A percentile compares a stretch with the other conserved stretches of the same genome.
Evolutionary conservation across 73 alveolate species (phyloP).

Genomic region (Paramecium sonneborni): DNA sequence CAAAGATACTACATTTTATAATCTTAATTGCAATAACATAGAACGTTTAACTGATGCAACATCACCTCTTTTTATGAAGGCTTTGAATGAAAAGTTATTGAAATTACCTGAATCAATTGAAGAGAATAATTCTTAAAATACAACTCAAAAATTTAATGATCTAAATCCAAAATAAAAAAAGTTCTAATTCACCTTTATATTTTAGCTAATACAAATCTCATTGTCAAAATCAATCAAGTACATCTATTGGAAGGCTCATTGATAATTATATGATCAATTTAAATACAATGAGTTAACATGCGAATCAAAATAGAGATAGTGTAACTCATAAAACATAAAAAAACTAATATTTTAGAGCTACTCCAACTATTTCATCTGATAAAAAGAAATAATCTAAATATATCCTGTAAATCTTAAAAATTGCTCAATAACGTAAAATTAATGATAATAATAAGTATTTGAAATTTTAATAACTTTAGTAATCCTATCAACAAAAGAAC

Average conservation of each 20-base stretch:
- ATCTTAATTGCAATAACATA: neutral
- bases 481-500: neutral
- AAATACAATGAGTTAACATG: neutral
- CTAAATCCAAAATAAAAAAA: neutral
- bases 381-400: conserved; percentile 3
- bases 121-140: neutral
- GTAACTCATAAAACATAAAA: neutral
- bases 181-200: neutral
- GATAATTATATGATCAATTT: neutral
- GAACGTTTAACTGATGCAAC: conserved; percentile 30
- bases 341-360: neutral
- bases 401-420: conserved; percentile 10
- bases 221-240: neutral
- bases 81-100: neutral
- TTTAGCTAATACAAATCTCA: neutral
- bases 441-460: neutral
- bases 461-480: neutral
- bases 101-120: neutral
- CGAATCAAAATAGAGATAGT: neutral
- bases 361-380: conserved; percentile 38
- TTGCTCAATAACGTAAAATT: neutral
- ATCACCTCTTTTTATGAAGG: conserved; percentile 14
- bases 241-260: neutral
- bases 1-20: conserved; percentile 1
- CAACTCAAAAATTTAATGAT: neutral